Percentiles rank a stretch among this genome's conserved stretches.
These are phyloP conservation scores for Populus hybrid DNA, from an alignment of 441 rosid species.

Conservation along the genomic window DNA sequence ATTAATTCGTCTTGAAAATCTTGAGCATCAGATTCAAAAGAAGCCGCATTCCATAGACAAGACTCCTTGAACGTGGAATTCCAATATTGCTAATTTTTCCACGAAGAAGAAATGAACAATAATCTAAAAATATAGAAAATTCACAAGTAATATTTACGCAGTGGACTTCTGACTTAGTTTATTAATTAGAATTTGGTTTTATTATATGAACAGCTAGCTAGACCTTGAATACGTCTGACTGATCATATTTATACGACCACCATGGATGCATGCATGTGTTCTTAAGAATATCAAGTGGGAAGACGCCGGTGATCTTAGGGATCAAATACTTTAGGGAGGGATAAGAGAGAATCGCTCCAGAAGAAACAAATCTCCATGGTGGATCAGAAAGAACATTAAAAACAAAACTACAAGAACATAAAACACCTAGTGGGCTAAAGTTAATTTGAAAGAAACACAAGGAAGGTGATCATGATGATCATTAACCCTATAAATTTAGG, in stretches of 20 bases:
- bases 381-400: too few species aligned
- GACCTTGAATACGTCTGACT: not conserved
- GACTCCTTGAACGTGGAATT: not conserved
- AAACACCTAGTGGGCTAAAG: not conserved
- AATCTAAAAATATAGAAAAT: too few species aligned
- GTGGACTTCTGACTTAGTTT: too few species aligned
- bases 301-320: constrained; percentile 1
- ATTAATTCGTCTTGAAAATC: too few species aligned
- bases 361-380: not conserved
- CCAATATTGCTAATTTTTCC: not conserved
- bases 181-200: not conserved
- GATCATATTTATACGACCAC: too few species aligned
- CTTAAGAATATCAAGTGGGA: not conserved
- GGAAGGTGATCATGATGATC: too few species aligned
- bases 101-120: not conserved
- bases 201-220: not conserved
- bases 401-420: too few species aligned
- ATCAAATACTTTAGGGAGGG: not conserved
- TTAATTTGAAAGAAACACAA: too few species aligned
- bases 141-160: too few species aligned
- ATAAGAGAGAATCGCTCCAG: not conserved
- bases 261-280: not conserved
- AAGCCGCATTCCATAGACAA: not conserved
- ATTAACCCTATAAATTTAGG: too few species aligned
- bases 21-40: not conserved